phyloP scores from a whole-genome alignment of 1,284 basidiomycete species.

The Naganishia cerealis region DNA sequence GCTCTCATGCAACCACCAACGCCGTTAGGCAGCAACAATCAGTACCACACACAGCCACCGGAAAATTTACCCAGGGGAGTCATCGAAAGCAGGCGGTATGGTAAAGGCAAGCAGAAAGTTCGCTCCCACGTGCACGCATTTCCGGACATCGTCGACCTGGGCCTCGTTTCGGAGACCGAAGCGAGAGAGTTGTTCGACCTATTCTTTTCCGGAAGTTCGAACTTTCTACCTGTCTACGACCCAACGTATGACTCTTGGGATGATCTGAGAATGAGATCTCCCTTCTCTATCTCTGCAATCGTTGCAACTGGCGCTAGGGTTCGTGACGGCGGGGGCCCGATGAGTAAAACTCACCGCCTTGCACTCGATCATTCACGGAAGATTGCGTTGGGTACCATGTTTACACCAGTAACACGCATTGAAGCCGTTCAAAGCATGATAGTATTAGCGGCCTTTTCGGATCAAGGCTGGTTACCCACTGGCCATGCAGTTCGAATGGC shows the following conservation, averaged over 20 bases:
- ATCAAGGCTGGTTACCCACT: constrained; percentile 85
- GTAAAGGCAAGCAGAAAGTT: constrained; percentile 38
- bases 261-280: constrained; percentile 48
- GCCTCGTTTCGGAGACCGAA: constrained; percentile 72
- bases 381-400: constrained; percentile 79
- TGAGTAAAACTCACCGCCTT: constrained; percentile 46
- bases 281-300: constrained; percentile 64
- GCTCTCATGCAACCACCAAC: constrained; percentile 11
- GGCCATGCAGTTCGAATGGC: constrained; percentile 92
- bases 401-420: constrained; percentile 73
- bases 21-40: constrained; percentile 28
- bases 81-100: constrained; percentile 41
- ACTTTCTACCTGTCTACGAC: constrained; percentile 84
- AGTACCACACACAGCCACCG: constrained; percentile 5
- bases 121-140: constrained; percentile 51
- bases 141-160: constrained; percentile 54
- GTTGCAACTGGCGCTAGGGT: constrained; percentile 86
- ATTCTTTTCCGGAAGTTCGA: constrained; percentile 80
- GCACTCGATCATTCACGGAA: constrained; percentile 70
- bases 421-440: constrained; percentile 90
- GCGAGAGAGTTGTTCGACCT: constrained; percentile 73
- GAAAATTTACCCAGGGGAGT: constrained; percentile 21
- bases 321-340: constrained; percentile 74
- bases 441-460: constrained; percentile 83
- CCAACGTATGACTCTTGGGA: constrained; percentile 74